Base-by-base conservation (phyloP, 805 yeast genomes). In the Candida parachauliodes region DNA sequence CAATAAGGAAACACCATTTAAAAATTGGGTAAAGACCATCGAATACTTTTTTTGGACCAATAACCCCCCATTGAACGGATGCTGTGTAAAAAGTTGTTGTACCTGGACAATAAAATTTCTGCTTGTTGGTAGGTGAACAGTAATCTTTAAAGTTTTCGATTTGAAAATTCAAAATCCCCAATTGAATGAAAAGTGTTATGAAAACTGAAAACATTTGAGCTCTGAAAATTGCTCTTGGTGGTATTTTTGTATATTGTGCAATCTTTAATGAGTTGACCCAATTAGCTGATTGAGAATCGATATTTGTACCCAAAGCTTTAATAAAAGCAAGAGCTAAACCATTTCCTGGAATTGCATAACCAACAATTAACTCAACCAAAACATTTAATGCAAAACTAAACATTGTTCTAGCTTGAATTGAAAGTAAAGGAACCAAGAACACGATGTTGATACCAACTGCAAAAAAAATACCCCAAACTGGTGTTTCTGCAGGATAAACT, bases 401-500 rank as follows among this genome's bases (percentile, higher is more conserved):
- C 32, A 77, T 77, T 4, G 81, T 75, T 18, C 67, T 65, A 5
- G 80, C 64, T 26, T 57, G 62, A 39, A 78, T 51, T 3, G 73
- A 57, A 12, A 73, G 61, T 26, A 76, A 53, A 30, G 82, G 81
- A 28, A 77, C 59, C 46, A 76, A 59, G 43, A 77, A 76, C 3
- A 71, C 57, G 30, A 70, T 56, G 45, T 75, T 76, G 26, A 79
- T 57, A 20, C 65, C 79, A 28, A 76, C 47, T 4, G 74, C 67
- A 43, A 79, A 70, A 68, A 77, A 71, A 28, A 79, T 60, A 22
- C 76, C 72, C 83, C 83, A 78, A 17, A 77, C 75, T 12, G 83
- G 82, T 4, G 83, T 74, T 35, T 76, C 60, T 2, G 59, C 62
- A 3, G 70, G 70, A 32, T 57, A 63, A 12, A 59, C 36, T 33